Conservation (phyloP, 176 grass and related monocot genomes). For the Hordeum vulgare region DNA sequence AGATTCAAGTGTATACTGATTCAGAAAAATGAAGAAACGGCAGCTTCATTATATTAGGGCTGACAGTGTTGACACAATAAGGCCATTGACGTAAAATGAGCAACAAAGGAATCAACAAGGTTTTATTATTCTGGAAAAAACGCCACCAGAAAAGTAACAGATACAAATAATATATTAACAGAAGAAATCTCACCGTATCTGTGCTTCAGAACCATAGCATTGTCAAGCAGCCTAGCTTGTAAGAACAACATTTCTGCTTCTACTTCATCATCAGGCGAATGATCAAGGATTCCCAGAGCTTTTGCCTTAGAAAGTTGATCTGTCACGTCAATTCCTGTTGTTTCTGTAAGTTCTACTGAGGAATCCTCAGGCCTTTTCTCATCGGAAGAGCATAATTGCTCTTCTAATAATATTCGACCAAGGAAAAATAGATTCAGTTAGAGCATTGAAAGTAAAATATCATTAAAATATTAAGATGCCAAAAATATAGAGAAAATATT, state of each 20-base stretch:
- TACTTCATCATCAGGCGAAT: slow-evolving; percentile 92
- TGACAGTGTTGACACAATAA: background rate
- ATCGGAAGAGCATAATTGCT: slow-evolving; percentile 5
- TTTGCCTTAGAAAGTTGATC: slow-evolving; percentile 52
- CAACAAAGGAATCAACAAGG: background rate
- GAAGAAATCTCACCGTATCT: slow-evolving; percentile 51
- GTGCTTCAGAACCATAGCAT: slow-evolving; percentile 58
- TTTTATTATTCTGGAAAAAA: slow-evolving; percentile 9
- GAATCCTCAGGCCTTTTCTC: slow-evolving; percentile 17
- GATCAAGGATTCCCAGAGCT: slow-evolving; percentile 54
- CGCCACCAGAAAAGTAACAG: background rate
- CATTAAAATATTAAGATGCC: background rate
- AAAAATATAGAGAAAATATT: background rate
- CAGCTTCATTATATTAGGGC: background rate
- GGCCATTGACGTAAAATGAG: background rate
- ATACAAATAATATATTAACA: slow-evolving; percentile 9
- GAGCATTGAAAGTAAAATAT: background rate
- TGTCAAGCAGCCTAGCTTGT: slow-evolving; percentile 86
- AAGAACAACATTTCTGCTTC: slow-evolving; percentile 88
- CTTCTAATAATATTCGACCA: slow-evolving; percentile 24
- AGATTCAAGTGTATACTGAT: background rate
- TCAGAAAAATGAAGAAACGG: slow-evolving; percentile 1
- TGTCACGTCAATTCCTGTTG: slow-evolving; percentile 28
- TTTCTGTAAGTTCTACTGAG: background rate
- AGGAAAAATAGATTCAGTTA: slow-evolving; percentile 7